phyloP scores from a whole-genome alignment of 1,284 basidiomycete genomes.

The Sphagnurus paluster region DNA sequence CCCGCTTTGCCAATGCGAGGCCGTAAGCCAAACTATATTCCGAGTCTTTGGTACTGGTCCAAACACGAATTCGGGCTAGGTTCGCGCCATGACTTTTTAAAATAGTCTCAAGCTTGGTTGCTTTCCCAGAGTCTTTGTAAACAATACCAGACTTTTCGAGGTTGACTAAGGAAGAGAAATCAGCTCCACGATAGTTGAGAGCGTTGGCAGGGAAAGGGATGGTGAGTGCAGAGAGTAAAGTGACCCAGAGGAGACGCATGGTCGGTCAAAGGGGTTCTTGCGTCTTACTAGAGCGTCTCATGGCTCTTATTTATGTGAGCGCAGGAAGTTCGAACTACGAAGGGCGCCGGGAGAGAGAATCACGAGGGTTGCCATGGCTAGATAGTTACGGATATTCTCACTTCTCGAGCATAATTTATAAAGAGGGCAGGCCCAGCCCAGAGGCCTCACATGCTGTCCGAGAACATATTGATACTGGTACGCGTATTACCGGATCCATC shows the following conservation, averaged over 20 bases:
- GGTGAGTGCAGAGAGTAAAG: slow-evolving; percentile 21
- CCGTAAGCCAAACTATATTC: slow-evolving; percentile 56
- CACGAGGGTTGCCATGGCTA: too few species aligned
- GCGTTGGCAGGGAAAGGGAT: slow-evolving; percentile 27
- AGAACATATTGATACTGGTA: slow-evolving; percentile 36
- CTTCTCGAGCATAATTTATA: too few species aligned
- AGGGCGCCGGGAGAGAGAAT: too few species aligned
- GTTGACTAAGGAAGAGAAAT: slow-evolving; percentile 58
- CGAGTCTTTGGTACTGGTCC: slow-evolving; percentile 52
- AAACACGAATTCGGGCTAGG: slow-evolving; percentile 58
- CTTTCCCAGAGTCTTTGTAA: slow-evolving; percentile 49
- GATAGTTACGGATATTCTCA: too few species aligned
- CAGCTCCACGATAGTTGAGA: slow-evolving; percentile 55
- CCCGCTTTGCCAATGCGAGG: slow-evolving; percentile 55
- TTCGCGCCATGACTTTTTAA: slow-evolving; percentile 55
- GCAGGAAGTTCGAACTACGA: too few species aligned
- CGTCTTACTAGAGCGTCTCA: too few species aligned
- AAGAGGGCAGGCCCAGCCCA: too few species aligned
- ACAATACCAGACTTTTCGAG: slow-evolving; percentile 50
- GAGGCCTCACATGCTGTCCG: slow-evolving; percentile 33
- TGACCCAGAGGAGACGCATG: slow-evolving; percentile 19
- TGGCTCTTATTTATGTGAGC: too few species aligned
- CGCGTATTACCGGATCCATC: slow-evolving; percentile 37
- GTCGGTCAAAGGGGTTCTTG: too few species aligned
- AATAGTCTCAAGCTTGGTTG: slow-evolving; percentile 52